Evolutionary conservation across 1,139 yeast genomes (phyloP).

Genomic region (Pichia sp.): DNA sequence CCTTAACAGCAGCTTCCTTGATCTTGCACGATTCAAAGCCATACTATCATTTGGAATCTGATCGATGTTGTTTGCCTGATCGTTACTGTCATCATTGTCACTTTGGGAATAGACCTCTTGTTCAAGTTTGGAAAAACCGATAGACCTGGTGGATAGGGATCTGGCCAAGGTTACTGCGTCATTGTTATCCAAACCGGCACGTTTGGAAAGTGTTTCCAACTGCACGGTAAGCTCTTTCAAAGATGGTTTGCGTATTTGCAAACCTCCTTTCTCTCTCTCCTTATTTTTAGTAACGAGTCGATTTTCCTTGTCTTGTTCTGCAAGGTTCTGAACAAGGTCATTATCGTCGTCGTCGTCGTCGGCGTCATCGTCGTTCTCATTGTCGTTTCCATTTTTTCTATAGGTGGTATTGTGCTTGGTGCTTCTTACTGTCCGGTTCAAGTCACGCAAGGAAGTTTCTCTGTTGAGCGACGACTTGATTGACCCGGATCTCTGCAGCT

Average conservation of each 20-base stretch:
- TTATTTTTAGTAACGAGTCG: neutral
- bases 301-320: slow-evolving; percentile 4
- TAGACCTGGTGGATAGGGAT: slow-evolving; percentile 57
- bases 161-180: slow-evolving; percentile 76
- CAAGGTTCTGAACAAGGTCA: neutral
- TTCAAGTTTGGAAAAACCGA: slow-evolving; percentile 54
- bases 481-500: slow-evolving; percentile 34
- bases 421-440: neutral
- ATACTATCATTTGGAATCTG: neutral
- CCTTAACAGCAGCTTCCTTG: slow-evolving; percentile 9
- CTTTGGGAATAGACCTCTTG: slow-evolving; percentile 31
- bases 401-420: neutral
- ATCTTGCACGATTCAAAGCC: slow-evolving; percentile 6
- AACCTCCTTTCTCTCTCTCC: slow-evolving; percentile 3
- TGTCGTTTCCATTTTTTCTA: neutral
- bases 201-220: slow-evolving; percentile 57
- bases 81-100: slow-evolving; percentile 3
- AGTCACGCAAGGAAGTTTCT: slow-evolving; percentile 18
- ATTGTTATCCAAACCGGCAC: slow-evolving; percentile 71
- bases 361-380: slow-evolving; percentile 3
- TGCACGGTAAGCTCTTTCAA: slow-evolving; percentile 64
- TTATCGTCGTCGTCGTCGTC: slow-evolving; percentile 6
- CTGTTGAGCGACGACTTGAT: slow-evolving; percentile 26
- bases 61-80: neutral
- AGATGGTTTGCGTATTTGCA: slow-evolving; percentile 41